Base-by-base conservation (phyloP, 2,329 filamentous ascomycete species). In the Cercospora sp. region DNA sequence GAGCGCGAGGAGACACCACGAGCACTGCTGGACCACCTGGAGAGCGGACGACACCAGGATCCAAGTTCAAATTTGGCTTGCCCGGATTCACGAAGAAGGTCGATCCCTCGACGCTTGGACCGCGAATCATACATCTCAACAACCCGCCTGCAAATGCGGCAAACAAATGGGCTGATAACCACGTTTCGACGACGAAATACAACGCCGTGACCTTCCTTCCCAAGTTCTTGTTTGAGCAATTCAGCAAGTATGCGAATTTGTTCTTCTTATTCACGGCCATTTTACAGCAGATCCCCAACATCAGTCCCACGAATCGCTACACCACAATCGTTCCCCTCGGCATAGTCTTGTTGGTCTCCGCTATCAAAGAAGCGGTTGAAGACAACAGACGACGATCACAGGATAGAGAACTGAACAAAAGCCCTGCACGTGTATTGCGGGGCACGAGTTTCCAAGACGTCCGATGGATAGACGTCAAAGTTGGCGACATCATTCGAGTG, bases 251-350 rank as follows among this genome's bases (percentile, higher is more conserved):
- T 81, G 95, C 95, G 84, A 99, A 99, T 82, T 82, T 99, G 77
- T 99, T 99, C 85, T 99, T 99, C 91, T 87, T 99, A 79, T 98
- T 99, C 80, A 99, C 95, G 42, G 94, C 95, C 16, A 90, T 88
- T 48, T 83, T 99, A 57, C 95, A 99, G 83, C 95, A 99, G 80
- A 97, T 99, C 69, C 95, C 95, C 23, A 90, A 91, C 72, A 90
- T 99, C 69, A 97, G 94, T 36, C 95, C 96, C 7, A 99, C 95
- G 9, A 98, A 97, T 82, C 88, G 86, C 80, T 99, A 94, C 78
- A 99, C 95, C 5, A 99, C 96, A 42, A 97, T 99, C 78, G 94
- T 91, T 5, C 95, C 95, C n/a, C 86, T 99, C 68, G 85, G 90
- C 64, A 89, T 98, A 68, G 95, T 99, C 74, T 84, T 99, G 72